These are phyloP conservation scores for Teunomyces pallodes DNA, from an alignment of 805 yeast species.

Conservation along the genomic window DNA sequence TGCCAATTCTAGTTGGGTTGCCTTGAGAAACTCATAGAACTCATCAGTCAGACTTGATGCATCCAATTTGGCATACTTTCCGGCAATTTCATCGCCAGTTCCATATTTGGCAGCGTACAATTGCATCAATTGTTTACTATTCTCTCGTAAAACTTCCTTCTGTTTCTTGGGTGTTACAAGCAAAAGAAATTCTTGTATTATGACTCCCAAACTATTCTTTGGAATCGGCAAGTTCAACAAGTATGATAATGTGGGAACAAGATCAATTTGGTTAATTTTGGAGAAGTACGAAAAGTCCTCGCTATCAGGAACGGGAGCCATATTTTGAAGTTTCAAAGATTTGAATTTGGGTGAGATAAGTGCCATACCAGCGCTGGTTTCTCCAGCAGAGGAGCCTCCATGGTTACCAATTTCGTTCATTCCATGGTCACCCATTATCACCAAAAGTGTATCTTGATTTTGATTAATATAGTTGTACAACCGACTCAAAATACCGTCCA, in stretches of 20 bases:
- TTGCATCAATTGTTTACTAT: conserved; percentile 54
- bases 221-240: conserved; percentile 68
- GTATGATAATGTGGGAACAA: conserved; percentile 67
- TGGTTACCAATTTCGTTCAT: conserved; percentile 96
- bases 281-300: conserved; percentile 53
- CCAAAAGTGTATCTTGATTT: conserved; percentile 52
- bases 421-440: conserved; percentile 91
- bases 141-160: conserved; percentile 44
- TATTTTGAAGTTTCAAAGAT: conserved; percentile 4
- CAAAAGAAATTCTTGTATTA: conserved; percentile 56
- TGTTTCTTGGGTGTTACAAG: conserved; percentile 33
- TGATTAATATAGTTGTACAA: conserved; percentile 39
- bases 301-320: conserved; percentile 39
- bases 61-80: conserved; percentile 12
- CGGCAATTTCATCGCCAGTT: conserved; percentile 4
- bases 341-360: conserved; percentile 63
- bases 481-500: conserved; percentile 65
- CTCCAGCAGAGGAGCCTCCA: conserved; percentile 93
- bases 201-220: conserved; percentile 68
- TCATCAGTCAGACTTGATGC: conserved; percentile 13
- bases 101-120: conserved; percentile 44
- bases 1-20: conserved; percentile 51
- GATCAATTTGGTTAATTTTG: conserved; percentile 61
- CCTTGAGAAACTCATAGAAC: conserved; percentile 36
- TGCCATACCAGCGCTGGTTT: conserved; percentile 81